Evolutionary conservation across 2,329 filamentous ascomycete species (phyloP), one percentile per base, ranked within the genome.

Genomic region (Geosmithia putterillii): DNA sequence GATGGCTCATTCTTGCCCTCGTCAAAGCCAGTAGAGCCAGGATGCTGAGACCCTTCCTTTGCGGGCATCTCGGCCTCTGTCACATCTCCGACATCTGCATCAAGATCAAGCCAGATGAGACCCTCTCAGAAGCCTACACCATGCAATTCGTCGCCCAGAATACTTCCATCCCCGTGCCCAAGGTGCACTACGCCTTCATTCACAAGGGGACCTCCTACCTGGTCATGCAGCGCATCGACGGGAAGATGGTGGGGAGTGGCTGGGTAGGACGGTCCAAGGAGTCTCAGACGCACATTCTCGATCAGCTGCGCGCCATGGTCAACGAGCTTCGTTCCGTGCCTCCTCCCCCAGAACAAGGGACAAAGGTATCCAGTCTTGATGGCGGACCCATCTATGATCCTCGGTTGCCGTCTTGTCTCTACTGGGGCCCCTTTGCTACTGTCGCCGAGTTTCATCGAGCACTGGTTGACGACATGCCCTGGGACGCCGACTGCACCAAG

Each of bases 91-190:
- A 25, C 23, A 25, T 25, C 23, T 51, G 48, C 35, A 49, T 66
- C 49, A 67, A 66, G 48, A 53, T 52, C 15, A 60, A 55, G 10
- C 44, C 42, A 23, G 49, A 41, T 38, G 48, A 53, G 9, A 54
- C 57, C 37, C 53, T 68, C 7, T 52, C 59, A 7, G 63, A 69
- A 52, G 65, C 59, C 22, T 51, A 53, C 35, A 53, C 65, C 3
- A 64, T 71, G 55, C 48, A 55, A 20, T 68, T 61, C 41, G 47
- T 71, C 40, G 54, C 59, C 5, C 40, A 54, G 14, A 54, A 66
- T 41, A 71, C 66, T 4, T 56, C 54, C 2, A 58, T 71, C 21
- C 67, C 65, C 5, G 63, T 71, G 2, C 67, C 69, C 2, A 57
- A 60, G 20, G 55, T 71, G 1, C 56, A 66, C 47, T 64, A 53